Evolutionary conservation across 179 eudicot genomes (phyloP), one percentile per base, ranked within the genome.

Genomic region (Spergularia azorica): DNA sequence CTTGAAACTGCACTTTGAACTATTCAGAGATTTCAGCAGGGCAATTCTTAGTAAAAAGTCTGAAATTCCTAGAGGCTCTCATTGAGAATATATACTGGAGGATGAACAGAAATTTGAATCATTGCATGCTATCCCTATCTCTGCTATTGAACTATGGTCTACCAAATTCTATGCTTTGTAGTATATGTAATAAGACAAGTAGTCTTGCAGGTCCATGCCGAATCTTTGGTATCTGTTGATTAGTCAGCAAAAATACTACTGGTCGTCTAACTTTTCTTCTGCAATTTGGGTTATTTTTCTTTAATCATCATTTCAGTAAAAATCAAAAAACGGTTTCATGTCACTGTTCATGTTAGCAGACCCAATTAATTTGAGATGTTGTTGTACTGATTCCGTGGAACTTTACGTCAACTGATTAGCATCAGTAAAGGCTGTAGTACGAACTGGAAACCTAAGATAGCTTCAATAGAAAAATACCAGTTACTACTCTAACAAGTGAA

Each of bases 91-190:
- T 73, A 50, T 14, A 62, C 8, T 71, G 55, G 70, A 59, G 21
- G 43, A 10, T 20, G 73, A 38, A 67, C 1, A 67, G 78, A 77
- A 67, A 80, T 68, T 55, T 74, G 41, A 79, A 79, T 79, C 56
- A 79, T 74, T 74, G 82, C 39, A 39, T 20, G 73, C 54, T 18
- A 21, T 57, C 73, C 13, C 59, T 57, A 6, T 69, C 41, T 38
- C 32, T 63, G 75, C 36, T 54, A 76, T 26, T 59, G 55, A 67
- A 65, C 51, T 12, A 70, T 57, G 79, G 67, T 73, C 79, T 76
- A 69, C 74, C 54, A 61, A 15, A 26, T 51, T 38, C 16, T n/a
- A 50, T 63, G 48, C 79, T 80, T 62, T 70, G 52, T 50, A 20
- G 52, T 3, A 59, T 62, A 32, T 70, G 64, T 70, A 52, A 41